phyloP scores from a whole-genome alignment of 306 rosid genomes.

The Quercus ilex region DNA sequence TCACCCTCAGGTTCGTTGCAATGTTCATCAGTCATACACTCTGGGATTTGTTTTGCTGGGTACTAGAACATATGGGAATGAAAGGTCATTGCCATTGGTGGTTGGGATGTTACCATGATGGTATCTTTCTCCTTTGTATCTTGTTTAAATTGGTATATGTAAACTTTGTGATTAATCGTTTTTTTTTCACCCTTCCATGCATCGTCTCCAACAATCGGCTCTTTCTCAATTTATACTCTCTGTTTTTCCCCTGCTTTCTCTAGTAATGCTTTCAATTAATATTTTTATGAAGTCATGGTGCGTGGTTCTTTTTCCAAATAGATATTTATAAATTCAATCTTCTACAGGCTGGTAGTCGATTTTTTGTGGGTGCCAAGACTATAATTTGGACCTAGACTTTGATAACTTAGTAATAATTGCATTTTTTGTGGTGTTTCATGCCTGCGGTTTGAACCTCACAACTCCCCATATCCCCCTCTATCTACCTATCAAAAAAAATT shows the following conservation, averaged over 20 bases:
- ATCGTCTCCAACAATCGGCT: constrained; percentile 29
- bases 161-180: constrained; percentile 37
- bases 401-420: too few species aligned
- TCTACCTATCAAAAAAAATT: too few species aligned
- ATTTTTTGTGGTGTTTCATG: too few species aligned
- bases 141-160: constrained; percentile 39
- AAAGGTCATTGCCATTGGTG: constrained; percentile 51
- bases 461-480: too few species aligned
- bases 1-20: constrained; percentile 42
- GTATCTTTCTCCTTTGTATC: constrained; percentile 38
- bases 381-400: too few species aligned
- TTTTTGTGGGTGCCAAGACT: not conserved
- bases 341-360: not conserved
- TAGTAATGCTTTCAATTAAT: not conserved
- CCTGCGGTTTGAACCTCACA: too few species aligned
- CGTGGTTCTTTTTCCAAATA: not conserved
- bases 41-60: constrained; percentile 41
- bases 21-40: constrained; percentile 29
- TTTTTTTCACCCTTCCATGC: constrained; percentile 38
- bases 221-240: constrained; percentile 4
- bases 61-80: constrained; percentile 46
- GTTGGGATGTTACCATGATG: constrained; percentile 34
- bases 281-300: not conserved
- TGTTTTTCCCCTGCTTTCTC: not conserved
- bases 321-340: not conserved